Evolutionary conservation across 371 early-diverging fungal species (phyloP), one percentile per base, ranked within the genome.

Genomic region (Umbelopsis sp.): DNA sequence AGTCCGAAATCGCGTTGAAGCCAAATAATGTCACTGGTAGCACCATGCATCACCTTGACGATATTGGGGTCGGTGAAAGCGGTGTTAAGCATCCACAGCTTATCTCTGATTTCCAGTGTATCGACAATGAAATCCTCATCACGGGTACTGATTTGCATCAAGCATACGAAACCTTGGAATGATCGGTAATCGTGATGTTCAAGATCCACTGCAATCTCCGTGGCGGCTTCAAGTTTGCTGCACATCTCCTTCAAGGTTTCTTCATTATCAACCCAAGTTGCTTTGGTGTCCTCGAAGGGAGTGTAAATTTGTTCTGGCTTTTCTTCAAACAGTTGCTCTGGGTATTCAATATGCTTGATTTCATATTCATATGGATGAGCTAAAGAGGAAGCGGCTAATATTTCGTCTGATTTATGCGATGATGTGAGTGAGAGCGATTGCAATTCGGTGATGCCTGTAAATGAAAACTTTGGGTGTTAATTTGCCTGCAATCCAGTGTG

Each of bases 1-100:
- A 97, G 78, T 18, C 97, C 97, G 77, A 99, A 96, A 75, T 99
- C 99, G 18, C 93, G 87, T 79, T 99, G 99, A 53, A 99, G 86
- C 99, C 99, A 99, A 62, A 89, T 77, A n/a, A 98, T 89, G 88
- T 99, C 99, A 76, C 81, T 87, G 9, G 96, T 94, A 14, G 99
- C 97, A 76, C 99, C 99, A 76, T 99, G 99, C 41, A 99, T 81
- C 9, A 95, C 96, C 78, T 99, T 99, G 73, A 94, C 85, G 50
- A 93, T 91, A 6, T 76, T 77, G 12, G 99, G 98, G 71, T 99
- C 87, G 0, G 97, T 90, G 65, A 97, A 96, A 14, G 87, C 78
- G 12, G 85, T 80, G 79, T 99, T 98, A 45, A 99, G 77, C 41
- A 76, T 70, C 73, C 91, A 89, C 62, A 98, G 67, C 12, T 87